These are phyloP conservation scores for Wickerhamomyces alni DNA, from an alignment of 805 yeast species.

Conservation along the genomic window DNA sequence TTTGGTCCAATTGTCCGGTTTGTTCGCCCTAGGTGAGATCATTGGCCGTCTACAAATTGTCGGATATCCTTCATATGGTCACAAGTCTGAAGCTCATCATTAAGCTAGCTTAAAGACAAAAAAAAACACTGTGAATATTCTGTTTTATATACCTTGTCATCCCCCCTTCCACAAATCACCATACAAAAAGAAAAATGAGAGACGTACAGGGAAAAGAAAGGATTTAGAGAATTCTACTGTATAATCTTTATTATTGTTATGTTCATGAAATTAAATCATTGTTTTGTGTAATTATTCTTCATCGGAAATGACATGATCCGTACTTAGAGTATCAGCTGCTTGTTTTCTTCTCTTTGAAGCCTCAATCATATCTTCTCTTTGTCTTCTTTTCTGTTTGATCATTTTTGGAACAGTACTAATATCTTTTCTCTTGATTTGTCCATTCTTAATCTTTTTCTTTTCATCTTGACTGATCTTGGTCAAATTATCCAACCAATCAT, in stretches of 20 bases:
- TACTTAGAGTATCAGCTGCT: neutral
- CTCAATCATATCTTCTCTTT: conserved; percentile 63
- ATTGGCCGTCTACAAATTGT: conserved; percentile 92
- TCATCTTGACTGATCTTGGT: conserved; percentile 39
- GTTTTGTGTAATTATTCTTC: conserved; percentile 1
- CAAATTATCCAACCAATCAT: conserved; percentile 77
- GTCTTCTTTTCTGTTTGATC: conserved; percentile 57
- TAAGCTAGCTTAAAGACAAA: conserved; percentile 5
- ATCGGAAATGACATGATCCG: conserved; percentile 4
- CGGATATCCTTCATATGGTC: conserved; percentile 70
- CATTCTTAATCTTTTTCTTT: conserved; percentile 5
- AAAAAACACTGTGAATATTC: neutral
- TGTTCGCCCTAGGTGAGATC: conserved; percentile 92
- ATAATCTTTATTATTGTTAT: neutral
- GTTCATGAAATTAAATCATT: neutral
- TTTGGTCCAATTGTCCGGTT: conserved; percentile 80
- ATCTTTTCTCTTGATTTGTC: conserved; percentile 38
- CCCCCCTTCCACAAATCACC: too few relatives aligned
- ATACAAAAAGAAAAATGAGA: too few relatives aligned
- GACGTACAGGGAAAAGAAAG: neutral
- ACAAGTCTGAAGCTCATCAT: conserved; percentile 31
- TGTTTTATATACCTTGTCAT: neutral
- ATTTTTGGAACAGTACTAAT: conserved; percentile 82
- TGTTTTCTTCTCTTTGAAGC: conserved; percentile 61
- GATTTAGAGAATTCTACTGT: too few relatives aligned